These are phyloP conservation scores for Daldinia vernicosa DNA, from an alignment of 495 filamentous ascomycete genomes.

Conservation along the genomic window DNA sequence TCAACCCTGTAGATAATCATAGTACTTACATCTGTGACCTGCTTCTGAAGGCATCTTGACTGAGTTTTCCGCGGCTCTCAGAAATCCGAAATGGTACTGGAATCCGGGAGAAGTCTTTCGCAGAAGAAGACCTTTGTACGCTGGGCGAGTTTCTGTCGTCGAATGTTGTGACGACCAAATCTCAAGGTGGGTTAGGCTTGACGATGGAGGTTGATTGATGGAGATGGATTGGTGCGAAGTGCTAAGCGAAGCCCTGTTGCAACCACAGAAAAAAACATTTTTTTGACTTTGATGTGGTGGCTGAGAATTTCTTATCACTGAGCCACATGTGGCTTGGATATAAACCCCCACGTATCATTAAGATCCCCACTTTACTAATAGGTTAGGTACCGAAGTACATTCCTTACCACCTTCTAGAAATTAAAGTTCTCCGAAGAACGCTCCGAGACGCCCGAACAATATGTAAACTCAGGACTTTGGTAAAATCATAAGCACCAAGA, in stretches of 20 bases:
- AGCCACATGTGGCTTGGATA: conserved; percentile 17
- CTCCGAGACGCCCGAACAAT: neutral
- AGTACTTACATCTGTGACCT: conserved; percentile 80
- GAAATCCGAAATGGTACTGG: conserved; percentile 41
- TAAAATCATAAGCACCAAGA: neutral
- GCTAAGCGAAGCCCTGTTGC: conserved; percentile 49
- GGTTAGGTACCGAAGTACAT: neutral
- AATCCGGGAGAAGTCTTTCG: conserved; percentile 38
- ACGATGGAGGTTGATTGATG: conserved; percentile 41
- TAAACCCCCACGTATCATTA: neutral
- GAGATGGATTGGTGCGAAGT: conserved; percentile 44
- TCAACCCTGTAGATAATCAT: neutral
- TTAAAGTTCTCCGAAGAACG: neutral
- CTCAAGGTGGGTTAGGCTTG: conserved; percentile 42
- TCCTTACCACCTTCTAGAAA: neutral
- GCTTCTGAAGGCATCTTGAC: conserved; percentile 84
- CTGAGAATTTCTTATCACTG: conserved; percentile 17
- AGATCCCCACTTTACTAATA: no score
- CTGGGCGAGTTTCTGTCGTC: conserved; percentile 48
- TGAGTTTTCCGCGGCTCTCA: conserved; percentile 50
- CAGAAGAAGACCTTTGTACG: conserved; percentile 42
- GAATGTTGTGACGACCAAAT: conserved; percentile 47
- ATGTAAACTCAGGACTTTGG: neutral
- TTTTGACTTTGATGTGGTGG: conserved; percentile 43
- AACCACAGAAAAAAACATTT: conserved; percentile 40